Evolutionary conservation across 768 basidiomycete species (phyloP).

Genomic region (Auricularia sp.): DNA sequence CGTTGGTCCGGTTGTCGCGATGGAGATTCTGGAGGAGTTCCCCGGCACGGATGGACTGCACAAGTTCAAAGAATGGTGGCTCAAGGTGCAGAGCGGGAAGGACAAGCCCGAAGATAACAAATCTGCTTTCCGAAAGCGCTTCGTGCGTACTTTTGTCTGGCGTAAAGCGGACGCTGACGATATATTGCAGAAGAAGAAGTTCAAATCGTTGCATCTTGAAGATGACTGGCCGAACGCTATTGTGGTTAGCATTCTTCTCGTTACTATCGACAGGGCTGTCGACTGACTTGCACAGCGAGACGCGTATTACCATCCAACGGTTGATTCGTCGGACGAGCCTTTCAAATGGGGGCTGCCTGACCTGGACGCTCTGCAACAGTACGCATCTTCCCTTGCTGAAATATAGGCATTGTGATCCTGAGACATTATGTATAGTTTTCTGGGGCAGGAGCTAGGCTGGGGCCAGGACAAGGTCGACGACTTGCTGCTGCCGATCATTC

Average conservation of each 20-base stretch:
- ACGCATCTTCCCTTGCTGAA: slow-evolving; percentile 15
- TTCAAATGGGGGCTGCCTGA: slow-evolving; percentile 99
- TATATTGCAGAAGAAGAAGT: slow-evolving; percentile 70
- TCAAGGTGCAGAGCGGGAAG: slow-evolving; percentile 79
- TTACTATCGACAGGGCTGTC: slow-evolving; percentile 1
- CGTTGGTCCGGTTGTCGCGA: slow-evolving; percentile 90
- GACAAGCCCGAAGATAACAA: slow-evolving; percentile 66
- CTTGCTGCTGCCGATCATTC: slow-evolving; percentile 82
- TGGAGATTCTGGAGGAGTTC: slow-evolving; percentile 92
- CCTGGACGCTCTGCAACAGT: slow-evolving; percentile 82
- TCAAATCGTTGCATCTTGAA: slow-evolving; percentile 70
- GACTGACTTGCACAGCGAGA: slow-evolving; percentile 46
- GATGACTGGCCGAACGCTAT: slow-evolving; percentile 87
- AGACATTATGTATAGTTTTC: slow-evolving; percentile 31
- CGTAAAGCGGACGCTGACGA: not conserved
- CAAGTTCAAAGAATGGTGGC: slow-evolving; percentile 92
- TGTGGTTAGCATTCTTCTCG: slow-evolving; percentile 47
- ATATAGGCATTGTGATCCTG: slow-evolving; percentile 4
- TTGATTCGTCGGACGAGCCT: slow-evolving; percentile 83
- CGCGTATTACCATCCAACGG: slow-evolving; percentile 85
- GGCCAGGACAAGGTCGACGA: slow-evolving; percentile 75
- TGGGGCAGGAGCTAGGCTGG: slow-evolving; percentile 77
- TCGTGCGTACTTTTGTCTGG: slow-evolving; percentile 44
- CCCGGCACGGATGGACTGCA: slow-evolving; percentile 75
- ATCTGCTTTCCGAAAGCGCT: slow-evolving; percentile 70